Evolutionary conservation across 176 grass and related monocot genomes (phyloP).

Genomic region (Coix lacrymajobi): DNA sequence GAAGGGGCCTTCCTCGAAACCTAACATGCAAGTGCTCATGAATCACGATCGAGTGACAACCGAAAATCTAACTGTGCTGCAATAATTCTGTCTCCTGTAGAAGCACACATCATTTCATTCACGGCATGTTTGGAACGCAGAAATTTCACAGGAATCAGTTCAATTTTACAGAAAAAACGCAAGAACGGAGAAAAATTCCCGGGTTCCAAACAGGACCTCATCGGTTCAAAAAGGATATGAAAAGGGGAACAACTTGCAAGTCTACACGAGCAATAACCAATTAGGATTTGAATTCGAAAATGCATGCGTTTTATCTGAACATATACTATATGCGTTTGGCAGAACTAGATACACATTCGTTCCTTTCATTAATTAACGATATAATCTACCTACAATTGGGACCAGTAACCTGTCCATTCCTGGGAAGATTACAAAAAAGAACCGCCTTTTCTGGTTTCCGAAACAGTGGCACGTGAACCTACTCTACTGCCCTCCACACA

Average conservation of each 20-base stretch:
- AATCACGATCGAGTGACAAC: constrained; percentile 1
- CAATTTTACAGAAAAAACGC: too few relatives aligned
- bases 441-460: constrained; percentile 7
- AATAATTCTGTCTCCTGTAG: constrained; percentile 19
- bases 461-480: constrained; percentile 7
- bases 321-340: not conserved
- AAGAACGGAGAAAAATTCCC: too few relatives aligned
- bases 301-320: too few relatives aligned
- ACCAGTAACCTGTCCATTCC: not conserved
- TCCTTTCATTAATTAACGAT: not conserved
- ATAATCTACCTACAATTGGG: not conserved
- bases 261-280: too few relatives aligned
- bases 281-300: not conserved
- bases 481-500: too few relatives aligned
- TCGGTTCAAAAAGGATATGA: not conserved
- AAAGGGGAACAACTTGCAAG: too few relatives aligned
- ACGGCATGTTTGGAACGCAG: too few relatives aligned
- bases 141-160: too few relatives aligned
- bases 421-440: not conserved
- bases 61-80: not conserved
- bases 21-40: constrained; percentile 28
- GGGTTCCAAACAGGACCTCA: too few relatives aligned
- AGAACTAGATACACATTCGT: not conserved
- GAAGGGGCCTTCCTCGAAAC: not conserved
- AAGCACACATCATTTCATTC: not conserved